Base-by-base conservation (phyloP, 1,139 yeast species). In the Nakaseomyces bracarensis region DNA sequence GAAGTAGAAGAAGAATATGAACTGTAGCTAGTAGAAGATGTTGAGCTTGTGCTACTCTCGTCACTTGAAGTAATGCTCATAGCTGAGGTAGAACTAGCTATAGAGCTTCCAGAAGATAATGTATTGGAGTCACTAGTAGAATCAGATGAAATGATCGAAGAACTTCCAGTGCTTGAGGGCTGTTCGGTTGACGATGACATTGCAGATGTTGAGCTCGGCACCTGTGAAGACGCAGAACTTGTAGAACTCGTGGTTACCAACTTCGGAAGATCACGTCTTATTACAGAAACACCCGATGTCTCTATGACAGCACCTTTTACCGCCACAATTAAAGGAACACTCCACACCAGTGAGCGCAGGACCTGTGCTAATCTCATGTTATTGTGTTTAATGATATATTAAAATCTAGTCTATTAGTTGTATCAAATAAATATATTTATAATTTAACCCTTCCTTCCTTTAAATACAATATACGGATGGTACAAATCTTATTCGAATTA, bases 1-100 rank as follows among this genome's bases (percentile, higher is more conserved):
- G 36, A 22, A 29, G 39, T 36, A 13, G 35, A 37, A 30, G 27
- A 4, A 4, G 35, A 18, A 30, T 30, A 30, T 16, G 35, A 30
- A 30, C 22, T 16, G 18, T 30, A 30, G 13, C 35, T 30, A 4
- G 35, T 30, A 4, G 22, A 11, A 19, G 8, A 8, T 9, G 35
- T 11, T 8, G 27, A n/a, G n/a, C n/a, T n/a, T n/a, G n/a, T n/a
- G n/a, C n/a, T n/a, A n/a, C n/a, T n/a, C n/a, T n/a, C n/a, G n/a
- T n/a, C n/a, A n/a, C n/a, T n/a, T n/a, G n/a, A n/a, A n/a, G n/a
- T n/a, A n/a, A n/a, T n/a, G n/a, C n/a, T n/a, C n/a, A n/a, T 7
- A 22, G 25, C 7, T 22, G 25, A 22, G 10, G 25, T 22, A 22
- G 25, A 7, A 22, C 25, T 22, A 7, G 25, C 7, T 22, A 22